Evolutionary conservation across 495 filamentous ascomycete genomes (phyloP), one percentile per base, ranked within the genome.

Genomic region (Lophiotrema nucula): DNA sequence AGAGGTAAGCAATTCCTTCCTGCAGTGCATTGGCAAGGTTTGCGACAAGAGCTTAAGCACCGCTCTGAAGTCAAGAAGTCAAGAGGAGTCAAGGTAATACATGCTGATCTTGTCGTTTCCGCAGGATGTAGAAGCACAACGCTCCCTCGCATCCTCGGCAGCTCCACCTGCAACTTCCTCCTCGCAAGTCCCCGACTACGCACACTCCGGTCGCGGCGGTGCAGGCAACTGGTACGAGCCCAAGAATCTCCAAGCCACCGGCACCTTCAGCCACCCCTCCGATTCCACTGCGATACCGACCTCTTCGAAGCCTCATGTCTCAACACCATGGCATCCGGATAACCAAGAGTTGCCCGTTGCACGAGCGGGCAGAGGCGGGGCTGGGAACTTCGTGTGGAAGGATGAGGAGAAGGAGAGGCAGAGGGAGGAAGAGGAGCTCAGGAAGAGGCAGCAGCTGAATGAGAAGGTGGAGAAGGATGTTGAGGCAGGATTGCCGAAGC

Each of bases 181-280:
- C 21, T 37, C 56, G 15, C 18, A 55, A 42, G 47, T 57, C 6
- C 63, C 35, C 31, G 62, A 53, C 53, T 84, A 82, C 71, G 67
- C 71, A 10, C 78, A 79, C 53, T 71, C 70, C 38, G 83, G 83
- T 13, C 80, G 83, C 23, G 83, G 83, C 55, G 83, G 83, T 27
- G 80, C 79, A 0, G 83, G 83, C 16, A 87, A 86, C 73, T 83
- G 80, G 67, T 66, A 73, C 62, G 69, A 73, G 39, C 71, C 75
- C 15, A 42, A 53, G 12, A 65, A 67, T 12, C 66, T 72, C 21
- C 42, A 31, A 15, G 16, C 60, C 47, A 48, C 61, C 15, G 73
- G 70, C 12, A 38, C 53, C 11, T 71, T 68, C 55, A 58, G 47
- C 59, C 25, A 47, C 10, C 55, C 72, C 25, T 18, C 59, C 33